These are phyloP conservation scores for Arbutus unedo DNA, from an alignment of 148 eudicot species.

Conservation along the genomic window DNA sequence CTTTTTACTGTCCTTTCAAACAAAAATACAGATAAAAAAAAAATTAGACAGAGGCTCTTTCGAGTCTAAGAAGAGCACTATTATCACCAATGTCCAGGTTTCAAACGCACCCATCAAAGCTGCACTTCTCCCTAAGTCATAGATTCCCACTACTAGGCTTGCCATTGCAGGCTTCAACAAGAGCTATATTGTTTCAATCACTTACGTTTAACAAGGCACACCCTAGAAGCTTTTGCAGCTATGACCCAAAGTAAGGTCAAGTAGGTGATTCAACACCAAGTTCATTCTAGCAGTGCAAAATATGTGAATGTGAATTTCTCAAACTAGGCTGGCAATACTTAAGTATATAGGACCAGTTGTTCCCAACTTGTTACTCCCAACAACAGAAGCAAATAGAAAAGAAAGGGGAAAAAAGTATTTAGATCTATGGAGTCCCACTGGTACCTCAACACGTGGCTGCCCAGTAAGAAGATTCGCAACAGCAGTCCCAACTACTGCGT, in stretches of 20 bases:
- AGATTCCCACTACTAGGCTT: not conserved
- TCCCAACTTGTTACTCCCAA: not conserved
- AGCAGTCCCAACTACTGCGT: slow-evolving; percentile 96
- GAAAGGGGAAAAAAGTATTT: not conserved
- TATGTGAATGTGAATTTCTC: not conserved
- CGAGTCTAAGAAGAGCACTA: not conserved
- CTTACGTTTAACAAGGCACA: not conserved
- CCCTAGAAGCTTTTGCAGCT: not conserved
- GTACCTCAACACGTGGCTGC: slow-evolving; percentile 94
- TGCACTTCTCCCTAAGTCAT: not conserved
- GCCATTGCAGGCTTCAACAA: not conserved
- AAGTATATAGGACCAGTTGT: not conserved
- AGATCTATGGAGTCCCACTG: not conserved
- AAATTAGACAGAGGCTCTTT: not conserved
- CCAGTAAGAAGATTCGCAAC: slow-evolving; percentile 90
- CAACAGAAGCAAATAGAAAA: not conserved
- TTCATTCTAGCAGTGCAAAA: not conserved
- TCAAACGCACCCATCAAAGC: not conserved
- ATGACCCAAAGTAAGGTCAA: not conserved
- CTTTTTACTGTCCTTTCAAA: not conserved
- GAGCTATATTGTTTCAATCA: not conserved
- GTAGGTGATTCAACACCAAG: not conserved
- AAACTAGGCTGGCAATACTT: slow-evolving; percentile 13
- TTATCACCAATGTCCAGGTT: not conserved
- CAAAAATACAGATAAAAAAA: not conserved